Evolutionary conservation across 108 stramenopile species (phyloP).

Genomic region (Stephanodiscus triporus): DNA sequence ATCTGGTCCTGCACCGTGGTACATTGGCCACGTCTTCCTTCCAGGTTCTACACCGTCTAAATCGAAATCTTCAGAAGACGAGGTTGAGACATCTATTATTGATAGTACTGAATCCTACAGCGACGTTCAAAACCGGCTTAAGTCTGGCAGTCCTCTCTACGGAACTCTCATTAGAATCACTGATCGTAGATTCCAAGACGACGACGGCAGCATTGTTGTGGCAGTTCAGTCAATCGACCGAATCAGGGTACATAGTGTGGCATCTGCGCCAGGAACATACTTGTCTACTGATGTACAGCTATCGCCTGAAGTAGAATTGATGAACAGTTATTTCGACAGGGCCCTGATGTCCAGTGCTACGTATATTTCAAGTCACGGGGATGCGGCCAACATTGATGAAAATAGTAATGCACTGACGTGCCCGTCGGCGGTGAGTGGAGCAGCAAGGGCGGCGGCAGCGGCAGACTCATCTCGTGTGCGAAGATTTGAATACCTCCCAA

Average conservation of each 20-base stretch:
- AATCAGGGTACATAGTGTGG: constrained; percentile 24
- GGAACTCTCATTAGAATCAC: constrained; percentile 56
- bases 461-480: constrained; percentile 30
- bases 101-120: constrained; percentile 16
- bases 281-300: constrained; percentile 50
- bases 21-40: constrained; percentile 55
- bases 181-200: constrained; percentile 44
- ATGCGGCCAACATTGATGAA: constrained; percentile 11
- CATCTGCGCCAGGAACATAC: constrained; percentile 28
- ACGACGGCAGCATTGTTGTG: constrained; percentile 52
- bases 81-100: background rate
- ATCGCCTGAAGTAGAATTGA: constrained; percentile 50
- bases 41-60: constrained; percentile 10
- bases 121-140: constrained; percentile 12
- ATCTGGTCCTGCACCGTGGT: constrained; percentile 45
- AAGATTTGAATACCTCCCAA: constrained; percentile 43
- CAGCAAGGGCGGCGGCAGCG: constrained; percentile 35
- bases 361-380: constrained; percentile 8
- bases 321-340: constrained; percentile 28
- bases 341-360: constrained; percentile 31
- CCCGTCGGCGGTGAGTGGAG: constrained; percentile 25
- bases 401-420: background rate
- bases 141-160: constrained; percentile 34
- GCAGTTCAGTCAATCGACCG: constrained; percentile 56
- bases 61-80: background rate